Conservation (phyloP, 805 yeast species). For the Dipodascopsis uninucleata region DNA sequence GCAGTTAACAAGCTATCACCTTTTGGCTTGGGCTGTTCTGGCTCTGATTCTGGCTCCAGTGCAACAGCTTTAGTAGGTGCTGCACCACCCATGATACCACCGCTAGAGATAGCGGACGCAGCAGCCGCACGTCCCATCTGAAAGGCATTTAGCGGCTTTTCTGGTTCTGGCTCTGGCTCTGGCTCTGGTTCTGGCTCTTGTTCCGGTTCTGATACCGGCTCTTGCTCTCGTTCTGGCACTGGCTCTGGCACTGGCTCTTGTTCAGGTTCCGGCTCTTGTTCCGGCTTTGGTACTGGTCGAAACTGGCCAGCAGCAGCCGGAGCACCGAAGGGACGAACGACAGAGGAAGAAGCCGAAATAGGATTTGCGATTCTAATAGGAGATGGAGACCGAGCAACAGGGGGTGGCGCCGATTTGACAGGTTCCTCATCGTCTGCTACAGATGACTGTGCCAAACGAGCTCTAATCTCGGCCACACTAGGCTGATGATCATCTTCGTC, state of each 20-base stretch:
- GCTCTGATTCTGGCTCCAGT: conserved; percentile 17
- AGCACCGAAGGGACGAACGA: conserved; percentile 14
- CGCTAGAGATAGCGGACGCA: conserved; percentile 32
- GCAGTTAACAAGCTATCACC: conserved; percentile 43
- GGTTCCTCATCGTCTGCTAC: conserved; percentile 29
- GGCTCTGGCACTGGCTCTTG: conserved; percentile 1
- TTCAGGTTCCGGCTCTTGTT: conserved; percentile 25
- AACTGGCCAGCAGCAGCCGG: conserved; percentile 10
- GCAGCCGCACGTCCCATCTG: conserved; percentile 31
- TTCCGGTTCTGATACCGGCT: conserved; percentile 10
- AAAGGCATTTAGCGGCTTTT: conserved; percentile 5
- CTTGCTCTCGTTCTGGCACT: conserved; percentile 18
- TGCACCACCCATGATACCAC: conserved; percentile 27
- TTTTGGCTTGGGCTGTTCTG: conserved; percentile 21
- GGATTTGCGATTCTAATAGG: conserved; percentile 31
- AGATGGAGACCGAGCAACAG: conserved; percentile 31
- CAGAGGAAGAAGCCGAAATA: conserved; percentile 19
- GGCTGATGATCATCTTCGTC: conserved; percentile 33
- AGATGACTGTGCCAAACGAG: conserved; percentile 26
- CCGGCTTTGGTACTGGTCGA: conserved; percentile 23
- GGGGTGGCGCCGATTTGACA: conserved; percentile 30
- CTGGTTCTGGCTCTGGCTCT: conserved; percentile 11
- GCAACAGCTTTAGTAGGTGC: conserved; percentile 15
- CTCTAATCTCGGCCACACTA: conserved; percentile 20
- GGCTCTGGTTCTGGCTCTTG: conserved; percentile 22